Percentiles rank a stretch among this genome's conserved stretches.
These are phyloP conservation scores for Mycena epipterygia DNA, from an alignment of 768 basidiomycete genomes.

Conservation along the genomic window DNA sequence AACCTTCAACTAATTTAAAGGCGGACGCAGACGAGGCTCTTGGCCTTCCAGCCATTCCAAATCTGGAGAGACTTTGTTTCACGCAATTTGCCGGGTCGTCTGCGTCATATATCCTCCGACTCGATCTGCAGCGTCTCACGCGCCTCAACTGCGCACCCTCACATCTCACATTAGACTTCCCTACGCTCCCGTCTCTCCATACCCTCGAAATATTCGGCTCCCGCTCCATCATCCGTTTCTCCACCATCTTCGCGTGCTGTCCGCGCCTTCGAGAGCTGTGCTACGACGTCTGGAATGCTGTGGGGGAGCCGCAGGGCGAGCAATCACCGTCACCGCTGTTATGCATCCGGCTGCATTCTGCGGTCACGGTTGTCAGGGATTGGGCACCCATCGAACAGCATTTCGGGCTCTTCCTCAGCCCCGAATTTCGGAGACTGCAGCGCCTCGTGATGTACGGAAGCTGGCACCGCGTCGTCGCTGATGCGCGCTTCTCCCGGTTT, in stretches of 20 bases:
- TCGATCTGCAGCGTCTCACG: not conserved
- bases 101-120: not conserved
- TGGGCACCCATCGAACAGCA: slow-evolving; percentile 2
- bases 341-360: slow-evolving; percentile 1
- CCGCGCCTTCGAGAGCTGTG: slow-evolving; percentile 20
- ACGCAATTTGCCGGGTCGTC: not conserved
- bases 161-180: not conserved
- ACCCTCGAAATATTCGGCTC: slow-evolving; percentile 6
- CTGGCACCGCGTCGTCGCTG: not conserved
- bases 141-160: not conserved
- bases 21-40: not conserved
- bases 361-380: not conserved
- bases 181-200: not conserved
- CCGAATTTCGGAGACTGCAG: not conserved
- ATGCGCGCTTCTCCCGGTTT: not conserved
- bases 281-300: slow-evolving; percentile 10
- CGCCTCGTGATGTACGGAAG: not conserved
- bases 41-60: not conserved
- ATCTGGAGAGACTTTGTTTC: not conserved
- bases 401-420: not conserved
- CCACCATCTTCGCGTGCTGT: slow-evolving; percentile 5
- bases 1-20: not conserved
- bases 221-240: not conserved
- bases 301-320: not conserved
- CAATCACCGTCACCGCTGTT: not conserved